Percentiles rank a stretch among this genome's conserved stretches.
Conservation (phyloP, 73 alveolate genomes). For the Symbiodinium natans region DNA sequence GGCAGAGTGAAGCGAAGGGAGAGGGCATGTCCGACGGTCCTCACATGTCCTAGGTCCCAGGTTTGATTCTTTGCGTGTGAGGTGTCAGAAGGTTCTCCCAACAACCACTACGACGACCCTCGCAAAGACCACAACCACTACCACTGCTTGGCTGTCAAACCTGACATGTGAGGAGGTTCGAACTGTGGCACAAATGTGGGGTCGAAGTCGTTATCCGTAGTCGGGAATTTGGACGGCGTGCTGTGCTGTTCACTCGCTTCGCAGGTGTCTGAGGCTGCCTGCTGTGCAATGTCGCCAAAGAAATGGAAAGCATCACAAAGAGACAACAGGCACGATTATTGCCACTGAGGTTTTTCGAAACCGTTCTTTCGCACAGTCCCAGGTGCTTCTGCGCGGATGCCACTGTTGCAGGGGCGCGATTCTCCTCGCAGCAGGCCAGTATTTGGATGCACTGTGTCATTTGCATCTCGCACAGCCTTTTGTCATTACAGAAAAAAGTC, state of each 20-base stretch:
- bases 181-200: neutral
- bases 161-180: conserved; percentile 28
- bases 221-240: no score
- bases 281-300: conserved; percentile 69
- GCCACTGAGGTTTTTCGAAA: neutral
- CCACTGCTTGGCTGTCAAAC: conserved; percentile 30
- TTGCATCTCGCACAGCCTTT: no score
- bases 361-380: neutral
- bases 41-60: neutral
- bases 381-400: conserved; percentile 56
- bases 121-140: neutral
- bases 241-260: neutral
- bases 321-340: neutral
- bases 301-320: neutral
- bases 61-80: neutral
- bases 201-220: neutral
- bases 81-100: conserved; percentile 33
- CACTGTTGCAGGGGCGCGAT: neutral
- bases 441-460: no score
- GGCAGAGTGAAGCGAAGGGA: neutral
- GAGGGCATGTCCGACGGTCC: neutral
- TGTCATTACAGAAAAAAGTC: no score
- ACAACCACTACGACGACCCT: neutral
- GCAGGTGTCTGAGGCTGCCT: neutral
- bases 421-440: conserved; percentile 33